These are phyloP conservation scores for Diplodia intermedia DNA, from an alignment of 2,329 filamentous ascomycete species.

Conservation along the genomic window DNA sequence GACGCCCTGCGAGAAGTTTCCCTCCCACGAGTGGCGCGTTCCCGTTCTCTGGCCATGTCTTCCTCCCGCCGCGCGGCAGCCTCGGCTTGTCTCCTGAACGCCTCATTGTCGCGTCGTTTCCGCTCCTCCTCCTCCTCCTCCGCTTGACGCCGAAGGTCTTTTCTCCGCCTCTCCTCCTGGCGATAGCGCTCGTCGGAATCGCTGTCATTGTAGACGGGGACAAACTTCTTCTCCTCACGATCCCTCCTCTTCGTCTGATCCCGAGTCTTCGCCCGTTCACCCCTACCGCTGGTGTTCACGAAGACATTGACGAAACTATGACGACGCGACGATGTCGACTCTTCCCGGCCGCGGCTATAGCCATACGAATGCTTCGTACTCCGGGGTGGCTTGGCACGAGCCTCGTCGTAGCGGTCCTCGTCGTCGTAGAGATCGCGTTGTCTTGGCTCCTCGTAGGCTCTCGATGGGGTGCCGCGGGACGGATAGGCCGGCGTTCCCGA, in stretches of 20 bases:
- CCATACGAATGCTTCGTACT: constrained; percentile 17
- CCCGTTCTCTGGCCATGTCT: constrained; percentile 34
- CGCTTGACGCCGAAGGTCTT: constrained; percentile 10
- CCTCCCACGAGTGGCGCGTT: constrained; percentile 29
- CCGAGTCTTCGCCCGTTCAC: constrained; percentile 13
- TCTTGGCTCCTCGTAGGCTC: constrained; percentile 41
- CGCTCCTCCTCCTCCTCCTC: constrained; percentile 44
- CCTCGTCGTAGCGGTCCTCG: constrained; percentile 29
- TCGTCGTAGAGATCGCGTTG: constrained; percentile 34
- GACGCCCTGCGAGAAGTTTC: constrained; percentile 35
- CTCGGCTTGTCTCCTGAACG: constrained; percentile 37
- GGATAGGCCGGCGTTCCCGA: constrained; percentile 33
- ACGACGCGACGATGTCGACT: constrained; percentile 12
- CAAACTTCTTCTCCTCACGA: constrained; percentile 26
- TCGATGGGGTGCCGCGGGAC: constrained; percentile 26
- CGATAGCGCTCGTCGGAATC: constrained; percentile 34
- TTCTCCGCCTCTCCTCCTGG: constrained; percentile 45
- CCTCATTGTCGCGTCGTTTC: constrained; percentile 50
- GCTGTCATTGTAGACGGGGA: constrained; percentile 19
- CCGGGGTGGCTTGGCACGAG: neutral
- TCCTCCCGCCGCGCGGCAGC: constrained; percentile 32
- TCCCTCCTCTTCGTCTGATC: constrained; percentile 29
- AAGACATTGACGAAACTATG: constrained; percentile 12
- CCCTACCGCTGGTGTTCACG: constrained; percentile 33
- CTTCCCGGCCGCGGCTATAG: constrained; percentile 2